These are phyloP conservation scores for Furcasterigmium furcatum DNA, from an alignment of 2,329 filamentous ascomycete genomes.

Conservation along the genomic window DNA sequence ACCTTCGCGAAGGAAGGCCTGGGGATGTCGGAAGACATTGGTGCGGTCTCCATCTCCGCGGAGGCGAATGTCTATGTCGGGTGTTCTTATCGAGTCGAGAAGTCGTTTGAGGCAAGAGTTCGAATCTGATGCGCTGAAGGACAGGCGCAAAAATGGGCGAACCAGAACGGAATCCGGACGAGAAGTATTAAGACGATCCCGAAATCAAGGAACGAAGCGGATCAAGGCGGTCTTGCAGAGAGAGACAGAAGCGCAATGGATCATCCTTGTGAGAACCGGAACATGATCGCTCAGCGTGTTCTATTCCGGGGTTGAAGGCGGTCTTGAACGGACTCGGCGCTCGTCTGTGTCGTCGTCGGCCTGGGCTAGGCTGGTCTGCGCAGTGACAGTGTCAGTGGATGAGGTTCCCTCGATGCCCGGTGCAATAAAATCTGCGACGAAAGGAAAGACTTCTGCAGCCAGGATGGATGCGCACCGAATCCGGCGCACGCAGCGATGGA, in stretches of 20 bases:
- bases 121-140: neutral
- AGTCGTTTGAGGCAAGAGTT: constrained; percentile 7
- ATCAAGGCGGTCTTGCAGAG: constrained; percentile 48
- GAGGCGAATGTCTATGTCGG: neutral
- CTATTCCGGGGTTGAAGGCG: constrained; percentile 6
- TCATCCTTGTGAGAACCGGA: constrained; percentile 49
- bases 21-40: constrained; percentile 41
- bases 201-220: constrained; percentile 52
- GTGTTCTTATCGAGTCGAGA: constrained; percentile 1
- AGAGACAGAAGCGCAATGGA: constrained; percentile 45
- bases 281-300: constrained; percentile 26
- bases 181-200: constrained; percentile 21
- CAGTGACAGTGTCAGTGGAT: too few species aligned
- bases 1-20: constrained; percentile 79
- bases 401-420: too few species aligned
- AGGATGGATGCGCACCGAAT: too few species aligned
- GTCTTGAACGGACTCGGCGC: too few species aligned
- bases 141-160: neutral
- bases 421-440: too few species aligned
- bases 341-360: too few species aligned
- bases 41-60: constrained; percentile 41
- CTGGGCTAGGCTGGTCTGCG: too few species aligned
- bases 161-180: constrained; percentile 4
- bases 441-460: too few species aligned
- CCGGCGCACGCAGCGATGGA: too few species aligned